A percentile compares a stretch with the other conserved stretches of the same genome.
phyloP scores from a whole-genome alignment of 805 yeast species.

The Wickerhamiella spandovensis region DNA sequence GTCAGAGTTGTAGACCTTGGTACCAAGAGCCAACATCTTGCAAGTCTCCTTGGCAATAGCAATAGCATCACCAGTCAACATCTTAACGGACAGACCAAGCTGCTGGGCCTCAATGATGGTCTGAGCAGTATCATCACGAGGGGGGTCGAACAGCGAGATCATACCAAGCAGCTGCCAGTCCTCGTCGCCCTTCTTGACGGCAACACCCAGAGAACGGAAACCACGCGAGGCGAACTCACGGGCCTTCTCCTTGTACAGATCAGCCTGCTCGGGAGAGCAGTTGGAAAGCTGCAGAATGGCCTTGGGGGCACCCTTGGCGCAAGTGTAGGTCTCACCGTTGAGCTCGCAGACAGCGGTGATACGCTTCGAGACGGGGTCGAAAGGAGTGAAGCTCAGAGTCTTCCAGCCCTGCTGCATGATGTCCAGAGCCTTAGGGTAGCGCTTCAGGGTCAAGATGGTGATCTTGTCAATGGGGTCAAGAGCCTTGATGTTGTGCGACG shows the following conservation, averaged over 20 bases:
- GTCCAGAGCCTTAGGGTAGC: conserved; percentile 70
- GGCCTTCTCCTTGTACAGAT: conserved; percentile 90
- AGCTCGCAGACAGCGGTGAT: conserved; percentile 90
- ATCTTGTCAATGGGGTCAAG: conserved; percentile 94
- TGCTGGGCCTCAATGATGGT: conserved; percentile 86
- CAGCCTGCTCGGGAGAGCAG: conserved; percentile 79
- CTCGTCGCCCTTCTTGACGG: conserved; percentile 97
- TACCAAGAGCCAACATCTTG: conserved; percentile 93
- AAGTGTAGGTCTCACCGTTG: conserved; percentile 88
- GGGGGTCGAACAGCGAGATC: conserved; percentile 98
- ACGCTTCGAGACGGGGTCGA: conserved; percentile 95
- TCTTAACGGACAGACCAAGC: conserved; percentile 90
- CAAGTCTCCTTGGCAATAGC: conserved; percentile 98
- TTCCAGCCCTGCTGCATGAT: conserved; percentile 30
- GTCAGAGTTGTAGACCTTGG: conserved; percentile 93
- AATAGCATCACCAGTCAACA: conserved; percentile 98
- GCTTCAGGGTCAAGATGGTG: conserved; percentile 77
- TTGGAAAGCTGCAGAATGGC: conserved; percentile 47
- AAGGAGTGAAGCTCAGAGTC: conserved; percentile 73
- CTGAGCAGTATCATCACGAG: conserved; percentile 95
- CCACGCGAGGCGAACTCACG: conserved; percentile 97
- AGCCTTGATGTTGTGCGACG: conserved; percentile 97
- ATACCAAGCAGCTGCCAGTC: conserved; percentile 97
- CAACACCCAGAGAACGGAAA: conserved; percentile 97
- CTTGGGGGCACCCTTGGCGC: conserved; percentile 98